Evolutionary conservation across 768 basidiomycete species (phyloP).

Genomic region (Fistulinella prunicolor): DNA sequence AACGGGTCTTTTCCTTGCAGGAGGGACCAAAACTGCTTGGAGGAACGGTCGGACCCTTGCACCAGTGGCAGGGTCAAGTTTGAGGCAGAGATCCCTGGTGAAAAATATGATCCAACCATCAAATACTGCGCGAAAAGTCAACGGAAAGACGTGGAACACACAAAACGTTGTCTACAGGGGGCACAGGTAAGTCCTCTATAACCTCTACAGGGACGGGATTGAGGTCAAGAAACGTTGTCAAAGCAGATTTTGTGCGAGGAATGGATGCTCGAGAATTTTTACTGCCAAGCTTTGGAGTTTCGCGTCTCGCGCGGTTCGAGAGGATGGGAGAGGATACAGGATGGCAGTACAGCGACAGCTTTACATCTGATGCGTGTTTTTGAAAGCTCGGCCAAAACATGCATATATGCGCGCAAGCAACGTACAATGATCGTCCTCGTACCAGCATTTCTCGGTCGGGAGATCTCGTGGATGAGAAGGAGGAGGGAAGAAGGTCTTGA

Average conservation of each 20-base stretch:
- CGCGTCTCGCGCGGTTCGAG: slow-evolving; percentile 43
- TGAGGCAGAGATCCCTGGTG: slow-evolving; percentile 32
- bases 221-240: slow-evolving; percentile 23
- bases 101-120: neutral
- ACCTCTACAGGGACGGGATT: slow-evolving; percentile 28
- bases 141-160: slow-evolving; percentile 23
- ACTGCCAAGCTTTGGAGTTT: slow-evolving; percentile 43
- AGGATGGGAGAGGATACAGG: slow-evolving; percentile 42
- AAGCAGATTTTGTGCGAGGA: slow-evolving; percentile 22
- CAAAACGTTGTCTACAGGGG: slow-evolving; percentile 40
- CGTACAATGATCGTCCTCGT: slow-evolving; percentile 36
- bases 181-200: slow-evolving; percentile 30
- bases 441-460: slow-evolving; percentile 38
- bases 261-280: slow-evolving; percentile 24
- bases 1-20: slow-evolving; percentile 9
- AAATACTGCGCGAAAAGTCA: neutral
- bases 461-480: slow-evolving; percentile 21
- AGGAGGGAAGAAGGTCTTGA: slow-evolving; percentile 18
- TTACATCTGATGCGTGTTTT: slow-evolving; percentile 22
- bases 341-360: slow-evolving; percentile 25
- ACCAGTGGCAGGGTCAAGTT: slow-evolving; percentile 27
- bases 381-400: neutral
- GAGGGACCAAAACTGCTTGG: slow-evolving; percentile 22
- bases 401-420: slow-evolving; percentile 18
- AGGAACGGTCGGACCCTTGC: slow-evolving; percentile 27